These are phyloP conservation scores for Populus ilicifolia DNA, from an alignment of 345 rosid genomes.

Conservation along the genomic window DNA sequence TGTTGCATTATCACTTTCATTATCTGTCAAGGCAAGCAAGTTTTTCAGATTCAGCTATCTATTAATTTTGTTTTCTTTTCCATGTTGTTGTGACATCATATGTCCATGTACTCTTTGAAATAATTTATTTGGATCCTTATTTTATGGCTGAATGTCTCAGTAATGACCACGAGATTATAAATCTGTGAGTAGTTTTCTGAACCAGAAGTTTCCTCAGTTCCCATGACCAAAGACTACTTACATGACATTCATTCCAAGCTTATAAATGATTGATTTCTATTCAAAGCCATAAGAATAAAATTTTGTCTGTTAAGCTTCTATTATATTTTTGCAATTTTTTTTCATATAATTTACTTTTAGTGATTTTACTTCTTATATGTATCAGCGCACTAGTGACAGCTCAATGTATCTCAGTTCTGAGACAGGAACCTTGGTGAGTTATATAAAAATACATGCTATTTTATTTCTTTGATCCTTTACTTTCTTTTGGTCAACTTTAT, in stretches of 20 bases:
- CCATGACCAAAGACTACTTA: background rate
- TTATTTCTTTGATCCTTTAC: background rate
- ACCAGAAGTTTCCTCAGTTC: background rate
- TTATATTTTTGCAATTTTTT: background rate
- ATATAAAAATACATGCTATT: conserved; percentile 6
- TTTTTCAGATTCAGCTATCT: conserved; percentile 4
- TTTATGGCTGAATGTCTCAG: background rate
- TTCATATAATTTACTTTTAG: conserved; percentile 5
- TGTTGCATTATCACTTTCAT: conserved; percentile 84
- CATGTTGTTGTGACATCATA: background rate
- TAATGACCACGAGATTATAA: background rate
- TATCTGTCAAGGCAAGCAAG: conserved; percentile 87
- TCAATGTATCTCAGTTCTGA: conserved; percentile 45
- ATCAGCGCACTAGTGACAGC: conserved; percentile 61
- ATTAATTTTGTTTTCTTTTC: background rate
- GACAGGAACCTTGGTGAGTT: conserved; percentile 78
- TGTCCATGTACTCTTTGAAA: background rate
- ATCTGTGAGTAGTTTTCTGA: background rate
- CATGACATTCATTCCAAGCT: background rate
- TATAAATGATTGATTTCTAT: background rate
- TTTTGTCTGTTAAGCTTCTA: background rate
- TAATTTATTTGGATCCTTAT: background rate
- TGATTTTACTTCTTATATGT: conserved; percentile 12
- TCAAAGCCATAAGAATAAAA: background rate
- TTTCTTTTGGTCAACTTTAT: background rate